Evolutionary conservation across 495 filamentous ascomycete genomes (phyloP).

Genomic region (Aeminium ludgeri): DNA sequence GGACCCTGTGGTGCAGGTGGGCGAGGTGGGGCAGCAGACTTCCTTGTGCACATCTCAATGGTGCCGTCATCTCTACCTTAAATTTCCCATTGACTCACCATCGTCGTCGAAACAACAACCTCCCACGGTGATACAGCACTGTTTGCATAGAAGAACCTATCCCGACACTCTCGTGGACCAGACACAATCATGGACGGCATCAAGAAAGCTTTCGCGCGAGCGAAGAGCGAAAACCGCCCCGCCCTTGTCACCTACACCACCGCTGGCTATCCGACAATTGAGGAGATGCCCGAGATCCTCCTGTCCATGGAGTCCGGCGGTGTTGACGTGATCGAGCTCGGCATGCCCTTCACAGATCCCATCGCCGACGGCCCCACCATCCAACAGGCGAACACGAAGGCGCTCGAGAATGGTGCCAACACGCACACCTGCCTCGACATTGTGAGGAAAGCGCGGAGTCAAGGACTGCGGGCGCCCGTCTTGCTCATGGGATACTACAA

Average conservation of each 20-base stretch:
- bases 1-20: too few relatives aligned
- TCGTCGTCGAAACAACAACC: too few relatives aligned
- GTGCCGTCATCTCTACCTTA: too few relatives aligned
- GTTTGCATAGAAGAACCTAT: background rate
- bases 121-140: too few relatives aligned
- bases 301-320: constrained; percentile 85
- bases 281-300: constrained; percentile 66
- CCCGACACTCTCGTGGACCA: too few relatives aligned
- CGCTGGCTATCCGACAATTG: constrained; percentile 75
- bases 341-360: constrained; percentile 92
- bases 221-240: constrained; percentile 19
- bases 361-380: constrained; percentile 28
- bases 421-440: constrained; percentile 60
- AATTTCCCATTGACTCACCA: too few relatives aligned
- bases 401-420: constrained; percentile 76
- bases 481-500: constrained; percentile 99
- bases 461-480: constrained; percentile 63
- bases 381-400: constrained; percentile 51
- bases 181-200: constrained; percentile 56
- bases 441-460: constrained; percentile 55
- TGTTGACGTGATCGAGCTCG: constrained; percentile 75
- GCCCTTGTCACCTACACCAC: constrained; percentile 94
- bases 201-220: constrained; percentile 64
- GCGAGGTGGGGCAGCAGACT: too few relatives aligned
- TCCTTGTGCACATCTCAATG: too few relatives aligned